phyloP scores from a whole-genome alignment of 345 rosid species.

The Pugionium cornutum region DNA sequence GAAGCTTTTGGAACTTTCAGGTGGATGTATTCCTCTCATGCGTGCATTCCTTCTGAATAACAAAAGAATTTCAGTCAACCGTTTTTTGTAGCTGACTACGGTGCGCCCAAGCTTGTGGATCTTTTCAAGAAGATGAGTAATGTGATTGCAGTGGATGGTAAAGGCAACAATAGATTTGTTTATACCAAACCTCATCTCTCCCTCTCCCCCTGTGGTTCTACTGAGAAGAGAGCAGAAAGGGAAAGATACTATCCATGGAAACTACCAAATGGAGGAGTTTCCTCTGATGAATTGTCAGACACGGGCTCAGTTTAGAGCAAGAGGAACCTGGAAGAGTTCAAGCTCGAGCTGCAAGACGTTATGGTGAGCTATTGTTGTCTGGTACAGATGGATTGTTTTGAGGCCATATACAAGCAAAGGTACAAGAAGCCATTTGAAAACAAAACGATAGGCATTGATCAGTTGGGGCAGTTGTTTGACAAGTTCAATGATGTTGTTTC shows the following conservation, averaged over 20 bases:
- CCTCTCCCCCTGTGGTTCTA: slow-evolving; percentile 51
- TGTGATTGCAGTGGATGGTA: slow-evolving; percentile 66
- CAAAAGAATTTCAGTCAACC: slow-evolving; percentile 77
- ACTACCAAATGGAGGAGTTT: slow-evolving; percentile 43
- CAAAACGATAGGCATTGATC: slow-evolving; percentile 56
- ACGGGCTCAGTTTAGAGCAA: slow-evolving; percentile 36
- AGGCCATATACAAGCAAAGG: slow-evolving; percentile 74
- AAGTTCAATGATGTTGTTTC: slow-evolving; percentile 67
- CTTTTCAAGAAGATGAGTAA: slow-evolving; percentile 86
- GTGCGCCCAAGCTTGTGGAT: slow-evolving; percentile 71
- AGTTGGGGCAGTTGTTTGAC: slow-evolving; percentile 72
- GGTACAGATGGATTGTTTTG: slow-evolving; percentile 72
- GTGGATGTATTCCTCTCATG: slow-evolving; percentile 74
- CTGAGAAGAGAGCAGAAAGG: slow-evolving; percentile 62
- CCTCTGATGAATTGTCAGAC: slow-evolving; percentile 72
- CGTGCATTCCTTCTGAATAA: slow-evolving; percentile 77
- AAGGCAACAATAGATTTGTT: slow-evolving; percentile 68
- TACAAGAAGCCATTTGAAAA: slow-evolving; percentile 73
- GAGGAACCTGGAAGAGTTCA: slow-evolving; percentile 61
- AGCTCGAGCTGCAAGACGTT: slow-evolving; percentile 80
- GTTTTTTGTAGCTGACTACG: slow-evolving; percentile 77
- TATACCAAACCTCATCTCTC: slow-evolving; percentile 52
- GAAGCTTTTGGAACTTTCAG: slow-evolving; percentile 79
- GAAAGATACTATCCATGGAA: slow-evolving; percentile 39
- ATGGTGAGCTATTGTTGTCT: slow-evolving; percentile 79